phyloP scores from a whole-genome alignment of 805 yeast genomes.

The Vanderwaltozyma verrucispora region DNA sequence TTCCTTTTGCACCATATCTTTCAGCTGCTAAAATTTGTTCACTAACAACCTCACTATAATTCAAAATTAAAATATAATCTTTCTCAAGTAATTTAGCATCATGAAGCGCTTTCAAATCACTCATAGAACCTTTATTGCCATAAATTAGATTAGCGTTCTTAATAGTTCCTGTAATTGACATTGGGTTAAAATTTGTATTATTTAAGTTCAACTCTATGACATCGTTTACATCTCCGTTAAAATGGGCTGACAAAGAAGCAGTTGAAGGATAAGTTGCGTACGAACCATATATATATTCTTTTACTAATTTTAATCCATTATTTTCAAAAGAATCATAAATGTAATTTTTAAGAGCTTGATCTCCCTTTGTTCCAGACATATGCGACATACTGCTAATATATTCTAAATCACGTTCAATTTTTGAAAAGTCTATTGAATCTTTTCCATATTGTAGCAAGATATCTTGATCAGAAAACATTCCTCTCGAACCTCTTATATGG shows the following conservation, averaged over 20 bases:
- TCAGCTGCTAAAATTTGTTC: constrained; percentile 46
- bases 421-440: constrained; percentile 38
- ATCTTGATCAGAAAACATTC: constrained; percentile 51
- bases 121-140: constrained; percentile 52
- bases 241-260: constrained; percentile 14
- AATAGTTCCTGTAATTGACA: constrained; percentile 48
- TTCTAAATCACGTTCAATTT: constrained; percentile 56
- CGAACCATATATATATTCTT: constrained; percentile 34
- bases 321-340: constrained; percentile 46
- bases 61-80: constrained; percentile 48
- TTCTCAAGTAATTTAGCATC: constrained; percentile 30
- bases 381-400: constrained; percentile 73
- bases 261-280: constrained; percentile 56
- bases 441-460: constrained; percentile 38
- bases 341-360: constrained; percentile 54
- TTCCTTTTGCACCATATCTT: constrained; percentile 45
- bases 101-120: constrained; percentile 40
- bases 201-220: constrained; percentile 16
- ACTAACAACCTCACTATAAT: constrained; percentile 47
- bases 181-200: constrained; percentile 50
- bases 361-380: constrained; percentile 82
- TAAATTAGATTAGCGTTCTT: constrained; percentile 42
- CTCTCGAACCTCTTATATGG: constrained; percentile 30
- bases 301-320: constrained; percentile 40
- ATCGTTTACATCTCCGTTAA: constrained; percentile 16